Evolutionary conservation across 2,329 filamentous ascomycete species (phyloP).

Genomic region (Pseudocercospora musae): DNA sequence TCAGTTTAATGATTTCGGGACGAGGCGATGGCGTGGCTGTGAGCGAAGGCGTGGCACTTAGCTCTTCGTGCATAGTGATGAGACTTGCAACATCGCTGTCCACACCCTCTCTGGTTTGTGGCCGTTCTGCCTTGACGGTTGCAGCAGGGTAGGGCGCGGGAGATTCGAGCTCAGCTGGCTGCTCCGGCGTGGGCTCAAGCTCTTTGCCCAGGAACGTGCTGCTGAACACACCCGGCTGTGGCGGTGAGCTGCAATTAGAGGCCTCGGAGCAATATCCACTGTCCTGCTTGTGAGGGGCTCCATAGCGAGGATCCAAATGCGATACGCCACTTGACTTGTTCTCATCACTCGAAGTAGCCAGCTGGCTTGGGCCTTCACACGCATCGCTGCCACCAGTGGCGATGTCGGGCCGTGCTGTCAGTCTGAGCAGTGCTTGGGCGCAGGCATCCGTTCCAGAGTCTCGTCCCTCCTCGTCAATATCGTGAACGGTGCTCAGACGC

Average conservation of each 20-base stretch:
- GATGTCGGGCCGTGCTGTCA: slow-evolving; percentile 21
- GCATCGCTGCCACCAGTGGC: neutral
- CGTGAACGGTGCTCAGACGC: slow-evolving; percentile 30
- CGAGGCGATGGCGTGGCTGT: neutral
- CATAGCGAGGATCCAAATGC: neutral
- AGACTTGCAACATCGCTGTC: neutral
- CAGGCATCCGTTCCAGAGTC: slow-evolving; percentile 16
- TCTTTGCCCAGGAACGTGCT: neutral
- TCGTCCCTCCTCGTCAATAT: slow-evolving; percentile 15
- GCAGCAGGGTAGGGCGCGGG: neutral
- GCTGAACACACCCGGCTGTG: neutral
- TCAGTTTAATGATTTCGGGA: neutral
- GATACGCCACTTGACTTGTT: neutral
- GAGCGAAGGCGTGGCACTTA: neutral
- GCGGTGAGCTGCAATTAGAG: slow-evolving; percentile 14
- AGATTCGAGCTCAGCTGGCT: neutral
- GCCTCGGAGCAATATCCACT: slow-evolving; percentile 37
- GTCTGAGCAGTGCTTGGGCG: slow-evolving; percentile 26
- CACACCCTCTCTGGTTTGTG: neutral
- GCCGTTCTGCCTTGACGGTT: neutral
- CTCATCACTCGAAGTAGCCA: slow-evolving; percentile 7
- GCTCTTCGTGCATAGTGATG: neutral
- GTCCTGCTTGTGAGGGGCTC: slow-evolving; percentile 27
- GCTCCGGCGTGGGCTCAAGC: slow-evolving; percentile 8
- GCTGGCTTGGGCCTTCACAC: neutral